Percentiles rank a stretch among this genome's conserved stretches.
phyloP scores from a whole-genome alignment of 805 yeast species.

The Yarrowia porcina region DNA sequence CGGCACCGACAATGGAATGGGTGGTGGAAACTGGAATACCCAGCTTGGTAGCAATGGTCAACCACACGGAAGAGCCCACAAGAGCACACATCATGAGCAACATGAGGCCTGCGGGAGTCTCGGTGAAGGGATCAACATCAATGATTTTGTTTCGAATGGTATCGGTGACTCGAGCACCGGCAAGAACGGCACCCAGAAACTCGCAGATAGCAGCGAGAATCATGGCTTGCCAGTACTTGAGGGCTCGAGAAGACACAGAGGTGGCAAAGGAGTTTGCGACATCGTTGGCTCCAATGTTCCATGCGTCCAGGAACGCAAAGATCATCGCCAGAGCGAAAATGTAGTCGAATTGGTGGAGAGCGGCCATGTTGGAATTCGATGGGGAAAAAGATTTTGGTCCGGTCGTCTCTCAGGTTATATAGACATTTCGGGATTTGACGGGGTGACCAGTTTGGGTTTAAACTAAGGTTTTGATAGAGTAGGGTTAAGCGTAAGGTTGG shows the following conservation, averaged over 20 bases:
- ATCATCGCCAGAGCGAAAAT: constrained; percentile 65
- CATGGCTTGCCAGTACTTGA: constrained; percentile 75
- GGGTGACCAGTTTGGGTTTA: background rate
- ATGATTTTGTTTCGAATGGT: constrained; percentile 67
- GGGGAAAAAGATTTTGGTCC: background rate
- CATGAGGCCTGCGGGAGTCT: constrained; percentile 69
- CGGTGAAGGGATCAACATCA: constrained; percentile 47
- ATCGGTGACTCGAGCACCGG: constrained; percentile 70
- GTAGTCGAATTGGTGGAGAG: constrained; percentile 50
- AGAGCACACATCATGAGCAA: constrained; percentile 72
- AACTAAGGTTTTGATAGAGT: background rate
- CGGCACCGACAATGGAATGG: constrained; percentile 73
- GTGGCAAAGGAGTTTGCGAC: constrained; percentile 80
- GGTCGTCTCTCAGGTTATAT: background rate
- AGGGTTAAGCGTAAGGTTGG: no score
- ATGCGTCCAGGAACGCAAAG: constrained; percentile 74
- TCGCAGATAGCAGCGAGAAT: constrained; percentile 66
- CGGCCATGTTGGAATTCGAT: constrained; percentile 21
- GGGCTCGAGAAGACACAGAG: constrained; percentile 65
- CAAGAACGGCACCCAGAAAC: constrained; percentile 69
- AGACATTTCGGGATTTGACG: constrained; percentile 14
- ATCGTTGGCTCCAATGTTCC: constrained; percentile 79
- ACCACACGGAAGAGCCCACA: constrained; percentile 70
- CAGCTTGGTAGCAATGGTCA: constrained; percentile 59
- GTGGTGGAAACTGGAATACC: constrained; percentile 83